Conservation (phyloP, 2,329 filamentous ascomycete genomes). For the Didymosphaeria variabile region DNA sequence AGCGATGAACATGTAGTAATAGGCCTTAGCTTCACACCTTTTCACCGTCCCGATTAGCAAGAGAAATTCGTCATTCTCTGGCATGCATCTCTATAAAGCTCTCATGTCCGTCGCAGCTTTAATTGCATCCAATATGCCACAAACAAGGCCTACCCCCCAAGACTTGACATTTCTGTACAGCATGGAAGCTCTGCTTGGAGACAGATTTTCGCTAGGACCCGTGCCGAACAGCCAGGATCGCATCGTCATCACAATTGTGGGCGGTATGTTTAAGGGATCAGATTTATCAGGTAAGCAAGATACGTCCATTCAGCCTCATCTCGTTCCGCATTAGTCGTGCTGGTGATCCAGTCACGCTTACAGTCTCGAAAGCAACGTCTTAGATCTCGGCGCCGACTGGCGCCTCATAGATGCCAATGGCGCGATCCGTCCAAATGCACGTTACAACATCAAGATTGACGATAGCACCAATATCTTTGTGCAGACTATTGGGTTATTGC, state of each 20-base stretch:
- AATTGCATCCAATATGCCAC: not conserved
- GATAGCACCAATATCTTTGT: constrained; percentile 48
- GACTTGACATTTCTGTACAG: constrained; percentile 34
- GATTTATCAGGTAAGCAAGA: constrained; percentile 29
- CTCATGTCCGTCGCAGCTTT: not conserved
- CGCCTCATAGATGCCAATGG: constrained; percentile 39
- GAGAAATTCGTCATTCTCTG: not conserved
- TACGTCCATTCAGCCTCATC: not conserved
- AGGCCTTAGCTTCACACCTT: not conserved
- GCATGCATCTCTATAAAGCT: not conserved
- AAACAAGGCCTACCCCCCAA: constrained; percentile 26
- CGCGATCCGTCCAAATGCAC: constrained; percentile 44
- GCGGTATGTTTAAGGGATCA: constrained; percentile 42
- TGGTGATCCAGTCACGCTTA: not conserved
- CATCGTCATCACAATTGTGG: constrained; percentile 40
- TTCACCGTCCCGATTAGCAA: not conserved
- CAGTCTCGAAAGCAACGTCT: constrained; percentile 34
- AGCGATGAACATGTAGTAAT: not conserved
- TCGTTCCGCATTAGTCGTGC: too few species aligned
- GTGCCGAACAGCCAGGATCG: constrained; percentile 34
- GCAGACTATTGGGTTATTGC: constrained; percentile 40
- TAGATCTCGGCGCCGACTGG: constrained; percentile 51
- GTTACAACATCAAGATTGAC: constrained; percentile 49
- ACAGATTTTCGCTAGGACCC: constrained; percentile 31
- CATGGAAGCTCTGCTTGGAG: constrained; percentile 32